Percentiles rank a stretch among this genome's conserved stretches.
These are phyloP conservation scores for Cinnamomum micranthum DNA, from an alignment of 164 flowering plant species.

Conservation along the genomic window DNA sequence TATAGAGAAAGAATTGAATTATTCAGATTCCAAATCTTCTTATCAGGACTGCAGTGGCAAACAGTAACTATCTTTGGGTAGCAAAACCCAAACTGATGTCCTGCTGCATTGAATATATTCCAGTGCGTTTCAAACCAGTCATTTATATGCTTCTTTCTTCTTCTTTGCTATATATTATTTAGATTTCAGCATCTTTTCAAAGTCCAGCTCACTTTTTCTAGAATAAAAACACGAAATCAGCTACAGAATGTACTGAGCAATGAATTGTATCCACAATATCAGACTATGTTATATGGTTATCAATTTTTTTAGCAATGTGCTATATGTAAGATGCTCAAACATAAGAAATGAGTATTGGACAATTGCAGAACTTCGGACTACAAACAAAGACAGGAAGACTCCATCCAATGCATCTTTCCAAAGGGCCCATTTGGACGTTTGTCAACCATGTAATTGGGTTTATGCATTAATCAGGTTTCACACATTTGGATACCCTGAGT, in stretches of 20 bases:
- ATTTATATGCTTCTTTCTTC: background rate
- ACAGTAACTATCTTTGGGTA: background rate
- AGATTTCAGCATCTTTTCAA: background rate
- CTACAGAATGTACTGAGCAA: background rate
- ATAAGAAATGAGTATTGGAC: background rate
- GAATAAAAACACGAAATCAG: background rate
- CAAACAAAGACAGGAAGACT: no score
- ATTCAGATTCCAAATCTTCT: background rate
- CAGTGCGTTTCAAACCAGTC: background rate
- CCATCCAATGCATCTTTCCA: no score
- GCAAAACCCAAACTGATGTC: conserved; percentile 1
- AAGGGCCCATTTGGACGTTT: no score
- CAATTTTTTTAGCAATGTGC: background rate
- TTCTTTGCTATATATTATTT: background rate
- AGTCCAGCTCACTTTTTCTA: background rate
- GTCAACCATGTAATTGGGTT: no score
- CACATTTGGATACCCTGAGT: no score
- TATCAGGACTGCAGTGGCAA: background rate
- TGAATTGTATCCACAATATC: background rate
- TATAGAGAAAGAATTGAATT: background rate
- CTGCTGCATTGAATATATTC: background rate
- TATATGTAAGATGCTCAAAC: background rate
- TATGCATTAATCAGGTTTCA: no score
- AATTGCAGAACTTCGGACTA: background rate
- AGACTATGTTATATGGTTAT: background rate